Percentiles rank a stretch among this genome's conserved stretches.
These are phyloP conservation scores for Hydrangea macrophylla DNA, from an alignment of 148 eudicot species.

Conservation along the genomic window DNA sequence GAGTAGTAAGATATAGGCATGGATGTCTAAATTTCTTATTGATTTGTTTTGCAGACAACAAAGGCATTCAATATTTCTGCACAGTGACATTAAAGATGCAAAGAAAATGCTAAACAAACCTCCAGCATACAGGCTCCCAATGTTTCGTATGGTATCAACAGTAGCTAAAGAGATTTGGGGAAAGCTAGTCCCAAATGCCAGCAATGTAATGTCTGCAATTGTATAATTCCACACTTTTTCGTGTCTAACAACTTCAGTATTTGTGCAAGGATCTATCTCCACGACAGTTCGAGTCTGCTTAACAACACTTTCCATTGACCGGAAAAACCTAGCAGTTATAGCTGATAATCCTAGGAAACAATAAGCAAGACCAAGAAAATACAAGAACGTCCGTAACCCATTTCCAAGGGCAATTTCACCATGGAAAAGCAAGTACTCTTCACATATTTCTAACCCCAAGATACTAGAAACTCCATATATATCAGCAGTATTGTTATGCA, in stretches of 20 bases:
- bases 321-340: constrained; percentile 79
- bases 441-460: constrained; percentile 33
- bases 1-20: neutral
- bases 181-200: constrained; percentile 95
- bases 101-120: constrained; percentile 40
- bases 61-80: neutral
- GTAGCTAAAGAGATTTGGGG: constrained; percentile 93
- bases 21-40: neutral
- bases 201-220: constrained; percentile 77
- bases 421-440: constrained; percentile 42
- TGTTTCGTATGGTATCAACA: constrained; percentile 74
- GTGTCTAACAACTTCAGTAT: constrained; percentile 37
- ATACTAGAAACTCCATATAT: constrained; percentile 8
- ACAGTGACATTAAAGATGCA: neutral
- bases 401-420: constrained; percentile 55
- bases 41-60: neutral
- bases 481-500: constrained; percentile 12
- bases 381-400: constrained; percentile 52
- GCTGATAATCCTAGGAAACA: constrained; percentile 88
- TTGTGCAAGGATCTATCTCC: constrained; percentile 61
- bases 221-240: constrained; percentile 88
- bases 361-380: constrained; percentile 61
- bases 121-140: constrained; percentile 86
- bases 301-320: constrained; percentile 88
- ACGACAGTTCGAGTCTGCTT: constrained; percentile 68